Conservation (phyloP, 805 yeast genomes). For the Lipomyces starkeyi region DNA sequence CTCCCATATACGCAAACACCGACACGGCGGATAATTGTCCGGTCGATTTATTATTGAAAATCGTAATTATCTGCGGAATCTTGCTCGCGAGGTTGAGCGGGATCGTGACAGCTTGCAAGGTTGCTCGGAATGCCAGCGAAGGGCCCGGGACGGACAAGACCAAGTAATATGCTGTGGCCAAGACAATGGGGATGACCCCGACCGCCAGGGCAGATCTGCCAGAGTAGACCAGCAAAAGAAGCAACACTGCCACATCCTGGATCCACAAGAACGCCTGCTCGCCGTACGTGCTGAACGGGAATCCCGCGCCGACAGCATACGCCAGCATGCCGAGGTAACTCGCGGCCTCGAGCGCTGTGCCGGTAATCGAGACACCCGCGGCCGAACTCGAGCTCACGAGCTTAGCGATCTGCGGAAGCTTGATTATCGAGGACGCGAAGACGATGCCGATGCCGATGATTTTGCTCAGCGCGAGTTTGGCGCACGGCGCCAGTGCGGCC, state of each 20-base stretch:
- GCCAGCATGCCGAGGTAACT: slow-evolving; percentile 47
- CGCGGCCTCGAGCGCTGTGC: slow-evolving; percentile 47
- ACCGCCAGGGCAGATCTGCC: slow-evolving; percentile 38
- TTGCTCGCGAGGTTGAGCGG: slow-evolving; percentile 49
- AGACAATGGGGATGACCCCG: slow-evolving; percentile 26
- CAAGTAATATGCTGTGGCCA: slow-evolving; percentile 25
- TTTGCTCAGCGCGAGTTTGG: slow-evolving; percentile 46
- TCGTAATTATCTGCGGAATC: slow-evolving; percentile 52
- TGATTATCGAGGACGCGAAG: slow-evolving; percentile 48
- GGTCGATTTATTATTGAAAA: slow-evolving; percentile 50
- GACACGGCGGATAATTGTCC: slow-evolving; percentile 51
- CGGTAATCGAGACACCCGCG: slow-evolving; percentile 47
- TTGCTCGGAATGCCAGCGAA: slow-evolving; percentile 22
- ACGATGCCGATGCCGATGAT: slow-evolving; percentile 49
- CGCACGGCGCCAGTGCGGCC: slow-evolving; percentile 34
- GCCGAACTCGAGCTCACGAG: slow-evolving; percentile 46
- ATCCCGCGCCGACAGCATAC: slow-evolving; percentile 48
- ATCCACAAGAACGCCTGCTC: slow-evolving; percentile 48
- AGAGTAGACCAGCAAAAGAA: slow-evolving; percentile 43
- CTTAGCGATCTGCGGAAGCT: slow-evolving; percentile 52
- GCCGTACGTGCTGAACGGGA: slow-evolving; percentile 51
- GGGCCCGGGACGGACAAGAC: slow-evolving; percentile 41
- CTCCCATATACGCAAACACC: slow-evolving; percentile 49
- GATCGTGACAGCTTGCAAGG: slow-evolving; percentile 47
- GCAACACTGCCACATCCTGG: slow-evolving; percentile 48